These are phyloP conservation scores for Talaromyces piceae DNA, from an alignment of 2,329 filamentous ascomycete genomes.

Conservation along the genomic window DNA sequence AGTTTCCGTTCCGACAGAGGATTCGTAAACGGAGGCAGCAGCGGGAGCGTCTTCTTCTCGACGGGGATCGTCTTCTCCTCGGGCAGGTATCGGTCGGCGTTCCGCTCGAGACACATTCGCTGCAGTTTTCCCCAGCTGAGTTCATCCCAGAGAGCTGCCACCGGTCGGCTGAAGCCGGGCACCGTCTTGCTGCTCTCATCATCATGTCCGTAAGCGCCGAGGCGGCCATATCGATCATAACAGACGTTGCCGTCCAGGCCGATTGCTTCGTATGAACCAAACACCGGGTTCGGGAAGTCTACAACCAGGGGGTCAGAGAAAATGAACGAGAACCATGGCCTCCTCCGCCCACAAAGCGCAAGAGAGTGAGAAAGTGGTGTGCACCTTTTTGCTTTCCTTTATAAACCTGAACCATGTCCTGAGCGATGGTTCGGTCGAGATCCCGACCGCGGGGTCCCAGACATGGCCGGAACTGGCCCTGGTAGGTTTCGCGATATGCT, in stretches of 20 bases:
- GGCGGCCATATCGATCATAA: conserved; percentile 59
- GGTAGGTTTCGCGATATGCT: not conserved
- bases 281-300: conserved; percentile 52
- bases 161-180: conserved; percentile 16
- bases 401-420: not conserved
- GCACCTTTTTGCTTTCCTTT: not conserved
- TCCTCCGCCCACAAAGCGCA: too few species aligned
- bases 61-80: conserved; percentile 11
- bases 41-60: not conserved
- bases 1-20: conserved; percentile 12
- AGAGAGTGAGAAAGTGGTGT: not conserved
- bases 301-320: conserved; percentile 11
- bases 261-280: conserved; percentile 57
- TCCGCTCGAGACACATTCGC: conserved; percentile 56
- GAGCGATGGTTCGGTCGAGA: not conserved
- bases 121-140: conserved; percentile 69
- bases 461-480: not conserved
- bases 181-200: conserved; percentile 15
- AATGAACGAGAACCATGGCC: not conserved
- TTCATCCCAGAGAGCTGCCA: conserved; percentile 45
- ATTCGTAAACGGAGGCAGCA: conserved; percentile 1
- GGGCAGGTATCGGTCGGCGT: conserved; percentile 53
- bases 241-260: conserved; percentile 57
- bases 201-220: conserved; percentile 47
- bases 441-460: not conserved